Evolutionary conservation across 441 rosid species (phyloP).

Genomic region (Bocquillonia castaneifolia): DNA sequence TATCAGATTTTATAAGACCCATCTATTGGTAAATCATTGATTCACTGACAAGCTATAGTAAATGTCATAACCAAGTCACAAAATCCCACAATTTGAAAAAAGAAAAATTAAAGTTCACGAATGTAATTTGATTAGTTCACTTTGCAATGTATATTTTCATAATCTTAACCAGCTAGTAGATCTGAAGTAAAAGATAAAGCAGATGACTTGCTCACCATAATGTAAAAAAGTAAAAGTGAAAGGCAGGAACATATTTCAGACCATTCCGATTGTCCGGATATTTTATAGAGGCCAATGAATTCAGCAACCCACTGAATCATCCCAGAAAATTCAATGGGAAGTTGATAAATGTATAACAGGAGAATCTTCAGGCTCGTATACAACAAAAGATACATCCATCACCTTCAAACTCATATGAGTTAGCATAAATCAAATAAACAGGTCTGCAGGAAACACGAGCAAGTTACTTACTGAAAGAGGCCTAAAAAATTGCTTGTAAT

Average conservation of each 20-base stretch:
- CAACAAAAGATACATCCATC: conserved; percentile 46
- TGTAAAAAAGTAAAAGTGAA: conserved; percentile 42
- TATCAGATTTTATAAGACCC: neutral
- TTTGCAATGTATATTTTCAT: neutral
- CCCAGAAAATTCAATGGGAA: conserved; percentile 36
- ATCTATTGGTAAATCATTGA: too few relatives aligned
- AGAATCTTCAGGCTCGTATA: conserved; percentile 46
- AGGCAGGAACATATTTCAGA: conserved; percentile 42
- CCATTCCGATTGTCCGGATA: conserved; percentile 40
- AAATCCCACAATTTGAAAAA: neutral
- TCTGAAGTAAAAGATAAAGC: neutral
- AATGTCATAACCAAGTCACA: too few relatives aligned
- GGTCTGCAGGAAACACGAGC: conserved; percentile 3
- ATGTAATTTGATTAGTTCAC: neutral
- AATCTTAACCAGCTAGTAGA: neutral
- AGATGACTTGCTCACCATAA: conserved; percentile 34
- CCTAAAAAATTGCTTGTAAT: conserved; percentile 51
- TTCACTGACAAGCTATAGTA: too few relatives aligned
- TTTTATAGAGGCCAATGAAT: conserved; percentile 43
- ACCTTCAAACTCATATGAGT: conserved; percentile 35
- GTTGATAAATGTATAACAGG: conserved; percentile 46
- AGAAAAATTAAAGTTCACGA: neutral
- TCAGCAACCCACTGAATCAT: conserved; percentile 27
- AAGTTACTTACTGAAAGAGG: conserved; percentile 41
- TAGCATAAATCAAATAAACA: conserved; percentile 7